Evolutionary conservation across 1,139 yeast genomes (phyloP).

Genomic region (Petasospora rhodanensis): DNA sequence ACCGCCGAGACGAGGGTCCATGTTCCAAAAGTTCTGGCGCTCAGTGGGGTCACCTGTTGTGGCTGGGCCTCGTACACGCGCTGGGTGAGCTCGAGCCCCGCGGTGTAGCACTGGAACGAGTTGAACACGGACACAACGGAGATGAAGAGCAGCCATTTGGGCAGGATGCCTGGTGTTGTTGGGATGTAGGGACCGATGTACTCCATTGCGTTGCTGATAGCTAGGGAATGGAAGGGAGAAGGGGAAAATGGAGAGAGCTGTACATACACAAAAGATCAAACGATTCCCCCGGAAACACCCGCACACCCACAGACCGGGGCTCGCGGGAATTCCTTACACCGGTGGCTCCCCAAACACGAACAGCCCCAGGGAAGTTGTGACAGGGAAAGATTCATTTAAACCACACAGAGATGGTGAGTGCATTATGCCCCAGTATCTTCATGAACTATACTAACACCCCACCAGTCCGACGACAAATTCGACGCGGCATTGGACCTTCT

Average conservation of each 20-base stretch:
- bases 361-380: too few species aligned
- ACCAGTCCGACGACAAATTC: constrained; percentile 53
- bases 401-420: too few species aligned
- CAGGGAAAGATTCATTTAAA: too few species aligned
- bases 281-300: too few species aligned
- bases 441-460: not conserved
- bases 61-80: constrained; percentile 74
- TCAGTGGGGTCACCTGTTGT: constrained; percentile 61
- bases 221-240: too few species aligned
- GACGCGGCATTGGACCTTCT: constrained; percentile 88
- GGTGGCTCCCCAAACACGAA: too few species aligned
- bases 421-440: too few species aligned
- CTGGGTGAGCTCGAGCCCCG: constrained; percentile 69
- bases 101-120: constrained; percentile 79
- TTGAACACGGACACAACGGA: constrained; percentile 89
- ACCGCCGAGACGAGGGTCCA: constrained; percentile 91
- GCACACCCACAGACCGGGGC: too few species aligned
- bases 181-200: constrained; percentile 32
- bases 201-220: not conserved
- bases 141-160: constrained; percentile 71
- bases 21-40: constrained; percentile 96
- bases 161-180: constrained; percentile 45
- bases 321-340: too few species aligned
- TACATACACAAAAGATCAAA: too few species aligned
- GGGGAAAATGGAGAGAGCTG: not conserved